phyloP scores from a whole-genome alignment of 1,139 yeast genomes.

The Nadsonia starkeyi-henricii region DNA sequence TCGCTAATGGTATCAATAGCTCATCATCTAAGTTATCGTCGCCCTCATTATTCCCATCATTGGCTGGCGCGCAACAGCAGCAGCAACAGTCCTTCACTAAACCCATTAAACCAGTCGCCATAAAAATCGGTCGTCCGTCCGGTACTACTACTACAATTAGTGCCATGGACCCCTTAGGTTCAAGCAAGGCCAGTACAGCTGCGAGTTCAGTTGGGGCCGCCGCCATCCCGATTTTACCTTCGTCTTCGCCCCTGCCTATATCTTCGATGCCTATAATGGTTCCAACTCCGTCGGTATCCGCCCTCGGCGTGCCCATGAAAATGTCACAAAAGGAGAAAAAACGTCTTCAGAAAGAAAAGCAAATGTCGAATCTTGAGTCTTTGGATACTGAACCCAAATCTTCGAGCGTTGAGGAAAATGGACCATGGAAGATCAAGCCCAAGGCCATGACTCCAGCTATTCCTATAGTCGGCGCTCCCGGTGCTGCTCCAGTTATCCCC shows the following conservation, averaged over 20 bases:
- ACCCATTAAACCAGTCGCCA: too few relatives aligned
- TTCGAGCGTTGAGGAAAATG: conserved; percentile 7
- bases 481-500: too few relatives aligned
- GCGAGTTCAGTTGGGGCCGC: background rate
- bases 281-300: too few relatives aligned
- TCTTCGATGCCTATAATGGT: background rate
- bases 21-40: background rate
- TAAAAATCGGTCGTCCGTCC: background rate
- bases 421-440: conserved; percentile 13
- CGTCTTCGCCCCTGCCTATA: conserved; percentile 1
- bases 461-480: too few relatives aligned
- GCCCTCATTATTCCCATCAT: background rate
- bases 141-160: conserved; percentile 1
- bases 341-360: conserved; percentile 18
- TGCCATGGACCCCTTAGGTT: conserved; percentile 1
- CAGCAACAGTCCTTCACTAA: background rate
- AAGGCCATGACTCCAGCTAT: too few relatives aligned
- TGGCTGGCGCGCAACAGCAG: background rate
- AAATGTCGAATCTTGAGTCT: background rate
- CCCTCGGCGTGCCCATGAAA: conserved; percentile 14
- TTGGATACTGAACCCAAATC: too few relatives aligned
- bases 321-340: conserved; percentile 43
- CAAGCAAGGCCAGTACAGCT: background rate
- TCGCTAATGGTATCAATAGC: background rate
- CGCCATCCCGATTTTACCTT: conserved; percentile 4